phyloP scores from a whole-genome alignment of 2,329 filamentous ascomycete species.

The Cadophora luteo-olivacea region DNA sequence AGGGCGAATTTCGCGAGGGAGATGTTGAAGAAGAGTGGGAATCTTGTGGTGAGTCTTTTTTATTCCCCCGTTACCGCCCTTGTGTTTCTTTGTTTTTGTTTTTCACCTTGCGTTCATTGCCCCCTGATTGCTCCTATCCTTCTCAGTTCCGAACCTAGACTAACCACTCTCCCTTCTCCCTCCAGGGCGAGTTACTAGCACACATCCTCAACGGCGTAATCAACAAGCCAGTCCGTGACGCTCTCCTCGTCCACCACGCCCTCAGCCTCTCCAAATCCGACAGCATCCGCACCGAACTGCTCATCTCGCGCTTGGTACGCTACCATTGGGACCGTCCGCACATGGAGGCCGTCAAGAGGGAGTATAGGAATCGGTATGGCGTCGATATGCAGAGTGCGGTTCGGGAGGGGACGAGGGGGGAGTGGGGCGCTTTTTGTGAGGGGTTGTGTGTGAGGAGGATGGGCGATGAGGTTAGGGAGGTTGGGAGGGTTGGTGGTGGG shows the following conservation, averaged over 20 bases:
- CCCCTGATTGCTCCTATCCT: no score
- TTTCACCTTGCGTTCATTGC: neutral
- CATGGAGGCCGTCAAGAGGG: slow-evolving; percentile 77
- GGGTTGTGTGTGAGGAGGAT: slow-evolving; percentile 69
- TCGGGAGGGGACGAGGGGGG: slow-evolving; percentile 74
- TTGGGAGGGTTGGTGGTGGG: neutral
- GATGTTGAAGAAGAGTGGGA: slow-evolving; percentile 86
- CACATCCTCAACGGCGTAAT: slow-evolving; percentile 97
- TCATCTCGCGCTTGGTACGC: slow-evolving; percentile 86
- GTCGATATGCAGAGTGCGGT: slow-evolving; percentile 79
- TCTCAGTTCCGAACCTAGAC: neutral
- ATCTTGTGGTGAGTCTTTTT: slow-evolving; percentile 78
- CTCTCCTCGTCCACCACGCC: slow-evolving; percentile 88
- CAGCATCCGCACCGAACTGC: slow-evolving; percentile 77
- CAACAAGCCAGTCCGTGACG: slow-evolving; percentile 92
- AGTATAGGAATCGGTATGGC: slow-evolving; percentile 81
- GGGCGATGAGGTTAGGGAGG: slow-evolving; percentile 64
- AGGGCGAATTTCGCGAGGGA: slow-evolving; percentile 85
- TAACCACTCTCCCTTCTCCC: neutral
- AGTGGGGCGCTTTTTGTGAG: slow-evolving; percentile 79
- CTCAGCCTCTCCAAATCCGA: slow-evolving; percentile 73
- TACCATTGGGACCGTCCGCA: slow-evolving; percentile 92
- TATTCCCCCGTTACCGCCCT: slow-evolving; percentile 1
- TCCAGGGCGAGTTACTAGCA: slow-evolving; percentile 87
- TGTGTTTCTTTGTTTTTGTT: neutral